Conservation (phyloP, 2,329 filamentous ascomycete genomes). For the Talaromyces sp. region DNA sequence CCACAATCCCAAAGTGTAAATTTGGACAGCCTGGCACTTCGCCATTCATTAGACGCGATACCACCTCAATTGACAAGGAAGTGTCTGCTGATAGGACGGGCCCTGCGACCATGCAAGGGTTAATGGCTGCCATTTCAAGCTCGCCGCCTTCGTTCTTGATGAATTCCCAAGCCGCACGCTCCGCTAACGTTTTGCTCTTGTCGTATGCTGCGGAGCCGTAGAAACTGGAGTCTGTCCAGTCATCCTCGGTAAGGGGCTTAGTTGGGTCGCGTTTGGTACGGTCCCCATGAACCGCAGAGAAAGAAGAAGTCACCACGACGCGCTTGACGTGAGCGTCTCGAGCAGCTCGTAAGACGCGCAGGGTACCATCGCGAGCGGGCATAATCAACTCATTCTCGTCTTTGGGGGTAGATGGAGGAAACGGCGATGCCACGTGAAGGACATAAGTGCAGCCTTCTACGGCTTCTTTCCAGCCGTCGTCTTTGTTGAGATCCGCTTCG, state of each 20-base stretch:
- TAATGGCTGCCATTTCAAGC: conserved; percentile 10
- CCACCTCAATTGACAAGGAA: conserved; percentile 8
- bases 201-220: conserved; percentile 3
- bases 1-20: conserved; percentile 6
- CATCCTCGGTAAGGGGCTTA: conserved; percentile 5
- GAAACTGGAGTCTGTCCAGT: conserved; percentile 4
- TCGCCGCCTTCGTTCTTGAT: not conserved
- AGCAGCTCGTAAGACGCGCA: conserved; percentile 9
- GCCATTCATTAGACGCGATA: conserved; percentile 5
- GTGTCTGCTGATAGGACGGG: conserved; percentile 5
- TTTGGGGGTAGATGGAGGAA: conserved; percentile 3
- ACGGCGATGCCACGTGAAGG: conserved; percentile 12
- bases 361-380: conserved; percentile 12
- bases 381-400: conserved; percentile 10
- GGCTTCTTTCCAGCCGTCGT: conserved; percentile 9
- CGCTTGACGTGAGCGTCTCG: conserved; percentile 8
- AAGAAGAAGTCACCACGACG: conserved; percentile 12
- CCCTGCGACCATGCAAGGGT: conserved; percentile 5
- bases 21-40: conserved; percentile 8
- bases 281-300: conserved; percentile 5
- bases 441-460: conserved; percentile 9
- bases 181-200: conserved; percentile 13
- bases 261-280: not conserved
- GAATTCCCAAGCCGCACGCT: conserved; percentile 8
- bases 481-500: conserved; percentile 12